Percentiles rank a stretch among this genome's conserved stretches.
Conservation (phyloP, 352 stramenopile genomes). For the Globisporangium emineosum region DNA sequence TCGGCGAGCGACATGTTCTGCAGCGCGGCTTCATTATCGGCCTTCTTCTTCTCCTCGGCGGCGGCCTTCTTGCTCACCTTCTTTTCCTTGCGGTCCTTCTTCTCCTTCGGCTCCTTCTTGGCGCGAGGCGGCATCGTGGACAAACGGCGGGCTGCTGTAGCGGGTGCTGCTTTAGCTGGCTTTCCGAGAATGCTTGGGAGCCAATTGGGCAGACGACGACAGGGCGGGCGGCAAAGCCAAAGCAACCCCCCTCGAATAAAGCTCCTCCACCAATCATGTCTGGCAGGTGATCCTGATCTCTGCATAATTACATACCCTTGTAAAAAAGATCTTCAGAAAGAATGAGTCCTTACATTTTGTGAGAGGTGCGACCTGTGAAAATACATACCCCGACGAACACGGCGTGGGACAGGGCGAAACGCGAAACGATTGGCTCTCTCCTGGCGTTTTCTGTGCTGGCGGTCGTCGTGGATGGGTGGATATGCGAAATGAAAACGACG, state of each 20-base stretch:
- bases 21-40: slow-evolving; percentile 58
- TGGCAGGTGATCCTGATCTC: not conserved
- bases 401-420: not conserved
- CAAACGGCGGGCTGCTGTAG: not conserved
- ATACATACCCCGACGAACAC: not conserved
- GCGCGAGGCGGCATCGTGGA: slow-evolving; percentile 12
- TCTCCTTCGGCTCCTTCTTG: slow-evolving; percentile 57
- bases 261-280: slow-evolving; percentile 14
- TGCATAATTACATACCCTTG: not conserved
- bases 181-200: slow-evolving; percentile 7
- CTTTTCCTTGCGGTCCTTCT: slow-evolving; percentile 77
- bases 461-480: not conserved
- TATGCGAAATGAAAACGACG: slow-evolving; percentile 16
- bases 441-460: not conserved
- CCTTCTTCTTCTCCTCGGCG: slow-evolving; percentile 76
- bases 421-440: slow-evolving; percentile 12
- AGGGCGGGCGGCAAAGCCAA: no score
- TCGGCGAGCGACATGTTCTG: slow-evolving; percentile 81
- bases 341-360: no score
- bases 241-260: slow-evolving; percentile 16
- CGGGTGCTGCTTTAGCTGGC: slow-evolving; percentile 7
- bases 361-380: not conserved
- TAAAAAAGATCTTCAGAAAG: slow-evolving; percentile 4
- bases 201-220: not conserved
- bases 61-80: slow-evolving; percentile 75